Evolutionary conservation across 164 flowering plant genomes (phyloP), one percentile per base, ranked within the genome.

Genomic region (Vitis cinerea): DNA sequence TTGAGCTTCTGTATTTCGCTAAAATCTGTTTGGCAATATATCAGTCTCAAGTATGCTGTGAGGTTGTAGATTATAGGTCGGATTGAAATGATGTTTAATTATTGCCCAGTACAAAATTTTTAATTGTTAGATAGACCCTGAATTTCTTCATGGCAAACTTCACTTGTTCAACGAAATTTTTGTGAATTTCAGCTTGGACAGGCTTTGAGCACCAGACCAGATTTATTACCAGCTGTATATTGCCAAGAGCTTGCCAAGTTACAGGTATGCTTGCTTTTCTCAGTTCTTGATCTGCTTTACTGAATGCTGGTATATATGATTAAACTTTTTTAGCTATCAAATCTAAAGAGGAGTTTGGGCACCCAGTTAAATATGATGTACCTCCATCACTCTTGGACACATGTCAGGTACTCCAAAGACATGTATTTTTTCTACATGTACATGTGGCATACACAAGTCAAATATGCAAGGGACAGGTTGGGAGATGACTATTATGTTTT

Each of bases 171-270:
- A 16, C n/a, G 48, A 1, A 6, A 27, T 47, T 71, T 74, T 8
- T 61, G 44, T 59, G 49, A 17, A 63, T 67, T 73, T 71, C 90
- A 92, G 98, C 98, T 95, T 71, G 99, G 99, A 48, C 98, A 95
- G 85, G 99, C 94, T 61, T 75, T 95, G 72, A 95, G 98, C 90
- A 95, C 99, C 30, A 89, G 98, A 68, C 87, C 97, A 3, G 99
- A 95, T 82, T 86, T 95, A 80, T 71, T 95, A 71, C 97, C 98
- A 30, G 66, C 80, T 53, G 80, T 78, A 44, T 95, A 91, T 68
- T 92, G 99, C 72, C 88, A 92, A 71, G 99, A 92, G 80, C 97
- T 94, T 75, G 82, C 93, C 31, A 91, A 92, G 77, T 82, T 95
- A 70, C 99, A 95, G 97, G 98, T 88, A 70, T 58, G 9, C 10